Evolutionary conservation across 2,329 filamentous ascomycete species (phyloP), one percentile per base, ranked within the genome.

Genomic region (Hymenoscyphus albidus): DNA sequence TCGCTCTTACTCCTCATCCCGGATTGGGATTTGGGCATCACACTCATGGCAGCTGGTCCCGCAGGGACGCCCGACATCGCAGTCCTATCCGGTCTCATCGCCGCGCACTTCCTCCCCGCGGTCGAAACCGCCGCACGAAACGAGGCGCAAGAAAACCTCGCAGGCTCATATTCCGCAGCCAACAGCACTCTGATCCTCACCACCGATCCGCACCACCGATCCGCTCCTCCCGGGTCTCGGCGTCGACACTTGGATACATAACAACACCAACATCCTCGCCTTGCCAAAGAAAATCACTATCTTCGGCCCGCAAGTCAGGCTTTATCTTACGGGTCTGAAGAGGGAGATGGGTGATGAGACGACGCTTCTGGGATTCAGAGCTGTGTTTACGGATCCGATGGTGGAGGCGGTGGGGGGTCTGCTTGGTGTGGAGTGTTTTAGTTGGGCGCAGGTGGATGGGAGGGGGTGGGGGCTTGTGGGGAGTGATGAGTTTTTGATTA

Each of bases 221-320:
- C n/a, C 59, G 9, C 31, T 32, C 10, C 68, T 67, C 4, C 72
- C 71, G 6, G 74, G 74, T 3, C 66, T 77, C 0, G 62, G 61
- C 0, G 68, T 78, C 16, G 66, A 68, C 5, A 64, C 65, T 2
- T 78, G 71, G 71, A 70, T 76, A 40, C 72, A 69, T 59, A 76
- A 77, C 39, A 70, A 73, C 0, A 75, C 72, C 0, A 67, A 77
- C 59, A 62, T 75, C n/a, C 67, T 70, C 12, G 55, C 35, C 2
- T 14, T 38, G 12, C 55, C 22, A 6, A 58, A 27, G 58, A 48
- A 48, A 48, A 9, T n/a, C 3, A 5, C n/a, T 0, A 48, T 48
- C 16, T 48, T 48, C 42, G 42, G 42, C 6, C 16, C 42, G 2
- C 42, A 48, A 18, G n/a, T 48, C 18, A 16, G 42, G 1, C 14